Evolutionary conservation across 257 asterid genomes (phyloP), one percentile per base, ranked within the genome.

Genomic region (Petunia axillaris): DNA sequence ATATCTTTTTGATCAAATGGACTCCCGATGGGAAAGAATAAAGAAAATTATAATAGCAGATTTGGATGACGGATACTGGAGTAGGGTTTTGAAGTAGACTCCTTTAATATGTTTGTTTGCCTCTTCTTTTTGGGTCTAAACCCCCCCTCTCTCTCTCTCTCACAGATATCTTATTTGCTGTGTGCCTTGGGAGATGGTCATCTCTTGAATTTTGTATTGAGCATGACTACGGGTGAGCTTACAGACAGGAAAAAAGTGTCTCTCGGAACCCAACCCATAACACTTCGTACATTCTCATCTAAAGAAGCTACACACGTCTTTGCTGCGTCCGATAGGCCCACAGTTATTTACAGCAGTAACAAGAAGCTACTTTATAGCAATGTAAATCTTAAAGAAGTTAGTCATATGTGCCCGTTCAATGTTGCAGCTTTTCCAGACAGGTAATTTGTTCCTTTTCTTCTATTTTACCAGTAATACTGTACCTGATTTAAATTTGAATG

Each of bases 101-200:
- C 63, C 62, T 73, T 6, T 36, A 73, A 50, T 50, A 11, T 73
- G 63, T 50, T 50, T 36, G 35, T 14, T 50, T 35, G 43, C 46
- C 11, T 73, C 58, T 13, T 13, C 11, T 73, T 50, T 6, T n/a
- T 25, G 63, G 78, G 58, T 50, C 62, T 73, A 5, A 73, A 73
- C 11, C 25, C 25, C 25, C 25, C 0, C 25, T 25, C 25, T 25
- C 78, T 36, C 81, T 78, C 76, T 76, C 79, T 43, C 71, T 86
- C 92, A 68, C 98, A 96, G 99, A 92, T 94, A 83, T 89, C 97
- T 81, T 96, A 96, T 89, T 85, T 96, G 87, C 84, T 96, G 80
- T 96, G 99, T 88, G 99, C 99, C 78, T 97, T 96, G 77, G 99
- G 99, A 86, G 98, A 96, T 88, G 99, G 99, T 35, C 98, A 96